phyloP scores from a whole-genome alignment of 768 basidiomycete genomes.

The Paxillus involutus region DNA sequence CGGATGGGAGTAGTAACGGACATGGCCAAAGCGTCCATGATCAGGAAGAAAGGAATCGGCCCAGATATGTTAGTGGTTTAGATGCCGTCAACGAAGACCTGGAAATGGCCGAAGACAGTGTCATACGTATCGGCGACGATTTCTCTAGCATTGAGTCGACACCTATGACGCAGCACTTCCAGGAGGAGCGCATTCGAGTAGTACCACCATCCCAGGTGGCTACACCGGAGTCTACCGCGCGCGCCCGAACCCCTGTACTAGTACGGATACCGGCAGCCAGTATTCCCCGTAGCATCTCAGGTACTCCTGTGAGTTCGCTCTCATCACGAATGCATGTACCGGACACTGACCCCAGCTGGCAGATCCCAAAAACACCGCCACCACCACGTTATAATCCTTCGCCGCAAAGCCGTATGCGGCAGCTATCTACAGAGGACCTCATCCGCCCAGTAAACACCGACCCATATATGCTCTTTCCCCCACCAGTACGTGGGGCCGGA shows the following conservation, averaged over 20 bases:
- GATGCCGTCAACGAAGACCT: conserved; percentile 9
- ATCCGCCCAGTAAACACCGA: conserved; percentile 19
- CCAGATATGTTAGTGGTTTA: conserved; percentile 5
- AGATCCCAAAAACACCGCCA: conserved; percentile 9
- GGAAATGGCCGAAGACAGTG: conserved; percentile 8
- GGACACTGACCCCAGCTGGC: neutral
- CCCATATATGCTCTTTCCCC: conserved; percentile 36
- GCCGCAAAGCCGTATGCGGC: conserved; percentile 3
- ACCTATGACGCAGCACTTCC: conserved; percentile 6
- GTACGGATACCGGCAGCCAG: neutral
- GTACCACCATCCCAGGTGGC: conserved; percentile 1
- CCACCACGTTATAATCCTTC: conserved; percentile 19
- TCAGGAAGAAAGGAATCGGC: conserved; percentile 1
- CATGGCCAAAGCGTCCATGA: conserved; percentile 15
- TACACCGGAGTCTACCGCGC: conserved; percentile 3
- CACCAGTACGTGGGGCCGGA: conserved; percentile 36
- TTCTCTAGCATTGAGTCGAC: conserved; percentile 14
- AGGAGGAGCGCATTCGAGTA: conserved; percentile 2
- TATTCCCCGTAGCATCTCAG: neutral
- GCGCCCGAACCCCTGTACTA: neutral
- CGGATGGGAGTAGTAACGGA: conserved; percentile 22
- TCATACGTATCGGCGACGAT: conserved; percentile 22
- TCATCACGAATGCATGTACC: neutral
- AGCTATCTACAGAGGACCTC: conserved; percentile 26
- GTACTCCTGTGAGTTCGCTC: conserved; percentile 13